Evolutionary conservation across 495 filamentous ascomycete species (phyloP), one percentile per base, ranked within the genome.

Genomic region (Daldinia decipiens): DNA sequence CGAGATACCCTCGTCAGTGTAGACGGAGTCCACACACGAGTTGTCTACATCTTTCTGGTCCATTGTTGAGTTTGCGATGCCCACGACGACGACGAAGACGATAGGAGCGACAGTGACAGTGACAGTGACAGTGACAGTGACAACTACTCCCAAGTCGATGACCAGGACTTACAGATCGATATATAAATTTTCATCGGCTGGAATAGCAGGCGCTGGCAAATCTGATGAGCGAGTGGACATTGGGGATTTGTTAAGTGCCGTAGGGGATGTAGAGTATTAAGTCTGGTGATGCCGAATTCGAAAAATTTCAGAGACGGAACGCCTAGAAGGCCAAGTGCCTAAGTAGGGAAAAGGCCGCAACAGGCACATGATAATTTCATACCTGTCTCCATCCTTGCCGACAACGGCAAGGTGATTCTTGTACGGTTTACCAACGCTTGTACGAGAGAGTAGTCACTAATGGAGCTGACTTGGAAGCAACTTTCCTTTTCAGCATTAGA

Each of bases 401-500:
- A 76, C 71, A 65, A 74, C 71, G 71, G 71, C 70, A 73, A 60
- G 19, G 57, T 58, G 58, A 3, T 54, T 65, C 8, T 40, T 64
- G 29, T 32, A 68, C 43, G 65, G 53, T 68, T 15, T 58, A 72
- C 50, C 65, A 65, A 59, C 29, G 53, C 39, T 59, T 21, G 54
- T 59, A 59, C 45, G 63, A 72, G 61, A 57, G 36, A 53, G 47
- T 32, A 64, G 52, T 62, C 47, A 50, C 56, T 43, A 62, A 68
- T 19, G 40, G 40, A 26, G 61, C 61, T 72, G 45, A 59, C 50
- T 29, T 62, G 58, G 59, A 60, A 70, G 71, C 71, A 65, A 74
- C 71, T 47, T 74, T 74, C 71, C 71, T 67, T 15, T 74, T 74
- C 62, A 15, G 67, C 58, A 58, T 62, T 70, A 70, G 67, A 73